A percentile compares a stretch with the other conserved stretches of the same genome.
Evolutionary conservation across 2,329 filamentous ascomycete species (phyloP).

Genomic region (Penicillium sp.): DNA sequence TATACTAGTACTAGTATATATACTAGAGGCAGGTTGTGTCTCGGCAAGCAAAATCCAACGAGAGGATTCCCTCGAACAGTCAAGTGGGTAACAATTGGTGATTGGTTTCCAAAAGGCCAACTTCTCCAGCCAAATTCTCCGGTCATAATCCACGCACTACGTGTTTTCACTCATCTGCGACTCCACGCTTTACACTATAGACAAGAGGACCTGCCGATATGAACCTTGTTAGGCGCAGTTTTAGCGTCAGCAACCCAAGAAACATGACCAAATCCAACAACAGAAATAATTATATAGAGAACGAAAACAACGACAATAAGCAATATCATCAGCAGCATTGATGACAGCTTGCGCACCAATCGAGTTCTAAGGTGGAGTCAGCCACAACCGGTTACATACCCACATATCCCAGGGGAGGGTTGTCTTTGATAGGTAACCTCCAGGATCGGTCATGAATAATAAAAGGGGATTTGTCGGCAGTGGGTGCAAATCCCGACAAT

Average conservation of each 20-base stretch:
- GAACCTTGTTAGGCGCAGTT: not conserved
- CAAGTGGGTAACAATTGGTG: not conserved
- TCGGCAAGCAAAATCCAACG: not conserved
- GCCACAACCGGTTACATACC: slow-evolving; percentile 14
- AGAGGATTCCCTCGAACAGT: not conserved
- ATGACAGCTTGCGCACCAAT: slow-evolving; percentile 8
- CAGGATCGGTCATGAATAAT: not conserved
- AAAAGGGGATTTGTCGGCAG: not conserved
- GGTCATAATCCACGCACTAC: not conserved
- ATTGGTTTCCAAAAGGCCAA: not conserved
- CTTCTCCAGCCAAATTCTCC: not conserved
- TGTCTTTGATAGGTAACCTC: not conserved
- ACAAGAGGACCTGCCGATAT: not conserved
- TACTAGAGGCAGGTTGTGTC: not conserved
- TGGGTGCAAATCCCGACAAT: not conserved
- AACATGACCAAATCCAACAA: not conserved
- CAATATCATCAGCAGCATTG: not conserved
- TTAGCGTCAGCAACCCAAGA: not conserved
- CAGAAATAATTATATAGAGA: not conserved
- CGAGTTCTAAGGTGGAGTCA: slow-evolving; percentile 12
- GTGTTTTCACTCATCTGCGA: not conserved
- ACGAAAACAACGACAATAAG: not conserved
- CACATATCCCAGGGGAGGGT: not conserved
- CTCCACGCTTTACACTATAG: not conserved
- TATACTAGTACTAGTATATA: too few relatives aligned